Percentiles rank a stretch among this genome's conserved stretches.
Evolutionary conservation across 2,329 filamentous ascomycete genomes (phyloP).

Genomic region (Plenodomus lindquistii): DNA sequence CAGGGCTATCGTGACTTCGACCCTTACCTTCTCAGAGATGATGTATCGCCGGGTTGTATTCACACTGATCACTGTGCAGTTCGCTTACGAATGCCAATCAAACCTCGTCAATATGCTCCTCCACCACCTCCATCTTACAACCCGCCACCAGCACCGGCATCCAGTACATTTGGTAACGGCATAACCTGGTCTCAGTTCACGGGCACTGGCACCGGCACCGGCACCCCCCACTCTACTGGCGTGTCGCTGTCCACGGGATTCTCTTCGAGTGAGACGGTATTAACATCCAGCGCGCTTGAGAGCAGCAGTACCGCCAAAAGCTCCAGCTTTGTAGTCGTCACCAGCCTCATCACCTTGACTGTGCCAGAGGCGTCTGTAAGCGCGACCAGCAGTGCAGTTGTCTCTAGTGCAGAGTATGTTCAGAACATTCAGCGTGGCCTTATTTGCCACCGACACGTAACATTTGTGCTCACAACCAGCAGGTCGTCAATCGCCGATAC

Average conservation of each 20-base stretch:
- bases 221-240: constrained; percentile 6
- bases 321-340: constrained; percentile 1
- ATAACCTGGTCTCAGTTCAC: constrained; percentile 2
- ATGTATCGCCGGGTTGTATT: not conserved
- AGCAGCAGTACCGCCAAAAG: constrained; percentile 1
- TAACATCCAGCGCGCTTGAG: constrained; percentile 6
- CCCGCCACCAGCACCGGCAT: constrained; percentile 4
- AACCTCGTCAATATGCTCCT: constrained; percentile 22
- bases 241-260: constrained; percentile 9
- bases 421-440: not conserved
- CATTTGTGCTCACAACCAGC: not conserved
- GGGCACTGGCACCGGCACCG: not conserved
- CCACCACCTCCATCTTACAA: constrained; percentile 19
- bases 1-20: not conserved
- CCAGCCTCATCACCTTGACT: constrained; percentile 10
- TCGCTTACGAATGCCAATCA: constrained; percentile 16
- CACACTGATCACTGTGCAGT: constrained; percentile 5
- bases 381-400: not conserved
- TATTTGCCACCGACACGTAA: not conserved
- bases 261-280: constrained; percentile 5
- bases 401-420: constrained; percentile 14
- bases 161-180: constrained; percentile 6
- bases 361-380: not conserved
- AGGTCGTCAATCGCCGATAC: constrained; percentile 3
- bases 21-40: not conserved